These are phyloP conservation scores for Lachnellula cervina DNA, from an alignment of 2,329 filamentous ascomycete species.

Conservation along the genomic window DNA sequence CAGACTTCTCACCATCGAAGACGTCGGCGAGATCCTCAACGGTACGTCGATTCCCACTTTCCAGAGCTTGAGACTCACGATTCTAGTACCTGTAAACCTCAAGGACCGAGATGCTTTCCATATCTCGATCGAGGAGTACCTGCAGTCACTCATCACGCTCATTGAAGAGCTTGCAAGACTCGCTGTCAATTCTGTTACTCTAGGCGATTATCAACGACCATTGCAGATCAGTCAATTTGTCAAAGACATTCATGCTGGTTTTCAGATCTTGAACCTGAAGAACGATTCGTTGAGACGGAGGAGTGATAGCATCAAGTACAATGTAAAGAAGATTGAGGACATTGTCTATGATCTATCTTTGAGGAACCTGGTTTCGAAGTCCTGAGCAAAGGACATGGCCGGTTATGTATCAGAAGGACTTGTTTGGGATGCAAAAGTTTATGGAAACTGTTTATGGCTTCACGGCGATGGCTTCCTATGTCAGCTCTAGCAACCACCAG, in stretches of 20 bases:
- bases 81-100: slow-evolving; percentile 78
- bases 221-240: slow-evolving; percentile 86
- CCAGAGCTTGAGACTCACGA: slow-evolving; percentile 8
- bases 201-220: slow-evolving; percentile 82
- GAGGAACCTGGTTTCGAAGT: slow-evolving; percentile 65
- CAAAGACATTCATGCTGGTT: slow-evolving; percentile 92
- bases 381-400: not conserved
- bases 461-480: not conserved
- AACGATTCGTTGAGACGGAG: slow-evolving; percentile 86
- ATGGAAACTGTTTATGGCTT: not conserved
- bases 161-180: slow-evolving; percentile 88
- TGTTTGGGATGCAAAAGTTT: not conserved
- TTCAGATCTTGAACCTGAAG: slow-evolving; percentile 96
- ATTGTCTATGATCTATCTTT: slow-evolving; percentile 94
- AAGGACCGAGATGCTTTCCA: slow-evolving; percentile 90
- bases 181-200: slow-evolving; percentile 88
- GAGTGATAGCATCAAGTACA: slow-evolving; percentile 93
- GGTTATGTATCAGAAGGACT: not conserved
- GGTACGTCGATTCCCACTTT: slow-evolving; percentile 36
- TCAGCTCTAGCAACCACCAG: not conserved
- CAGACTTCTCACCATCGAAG: slow-evolving; percentile 78
- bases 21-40: slow-evolving; percentile 73
- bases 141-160: slow-evolving; percentile 79
- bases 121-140: slow-evolving; percentile 94
- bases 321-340: slow-evolving; percentile 96